These are phyloP conservation scores for Lipomyces mesembrius DNA, from an alignment of 805 yeast species.

Conservation along the genomic window DNA sequence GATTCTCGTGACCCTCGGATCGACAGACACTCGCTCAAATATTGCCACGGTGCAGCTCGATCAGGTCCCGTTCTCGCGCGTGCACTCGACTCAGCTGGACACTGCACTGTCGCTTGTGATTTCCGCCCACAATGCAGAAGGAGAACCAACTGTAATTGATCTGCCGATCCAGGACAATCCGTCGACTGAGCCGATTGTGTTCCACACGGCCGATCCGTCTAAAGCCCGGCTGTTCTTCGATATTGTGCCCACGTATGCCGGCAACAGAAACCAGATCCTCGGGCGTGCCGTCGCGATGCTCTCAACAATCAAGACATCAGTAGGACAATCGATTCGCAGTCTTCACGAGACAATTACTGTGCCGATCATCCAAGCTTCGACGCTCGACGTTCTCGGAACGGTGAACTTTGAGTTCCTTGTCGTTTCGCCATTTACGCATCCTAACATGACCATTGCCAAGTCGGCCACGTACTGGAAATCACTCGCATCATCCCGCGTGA, in stretches of 20 bases:
- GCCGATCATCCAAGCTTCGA: conserved; percentile 75
- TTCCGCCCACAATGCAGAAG: conserved; percentile 49
- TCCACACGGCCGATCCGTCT: conserved; percentile 58
- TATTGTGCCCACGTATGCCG: conserved; percentile 78
- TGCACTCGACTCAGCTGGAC: conserved; percentile 81
- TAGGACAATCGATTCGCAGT: conserved; percentile 70
- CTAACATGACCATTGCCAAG: conserved; percentile 63
- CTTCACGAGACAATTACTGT: conserved; percentile 66
- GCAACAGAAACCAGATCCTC: conserved; percentile 52
- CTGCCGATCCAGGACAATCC: conserved; percentile 80
- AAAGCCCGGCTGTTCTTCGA: conserved; percentile 71
- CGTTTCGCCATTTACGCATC: conserved; percentile 74
- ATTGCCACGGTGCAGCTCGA: conserved; percentile 68
- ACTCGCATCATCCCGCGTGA: conserved; percentile 82
- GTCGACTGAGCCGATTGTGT: conserved; percentile 67
- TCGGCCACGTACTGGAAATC: conserved; percentile 91
- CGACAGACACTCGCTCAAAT: conserved; percentile 72
- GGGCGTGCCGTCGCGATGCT: conserved; percentile 86
- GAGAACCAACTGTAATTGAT: conserved; percentile 68
- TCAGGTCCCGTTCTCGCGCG: conserved; percentile 73
- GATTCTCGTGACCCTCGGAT: conserved; percentile 81
- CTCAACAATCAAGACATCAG: conserved; percentile 62
- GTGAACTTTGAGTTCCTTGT: conserved; percentile 74
- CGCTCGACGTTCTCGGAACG: conserved; percentile 76
- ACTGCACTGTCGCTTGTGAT: conserved; percentile 81